phyloP scores from a whole-genome alignment of 2,329 filamentous ascomycete species.

The Sporothrix phasma region DNA sequence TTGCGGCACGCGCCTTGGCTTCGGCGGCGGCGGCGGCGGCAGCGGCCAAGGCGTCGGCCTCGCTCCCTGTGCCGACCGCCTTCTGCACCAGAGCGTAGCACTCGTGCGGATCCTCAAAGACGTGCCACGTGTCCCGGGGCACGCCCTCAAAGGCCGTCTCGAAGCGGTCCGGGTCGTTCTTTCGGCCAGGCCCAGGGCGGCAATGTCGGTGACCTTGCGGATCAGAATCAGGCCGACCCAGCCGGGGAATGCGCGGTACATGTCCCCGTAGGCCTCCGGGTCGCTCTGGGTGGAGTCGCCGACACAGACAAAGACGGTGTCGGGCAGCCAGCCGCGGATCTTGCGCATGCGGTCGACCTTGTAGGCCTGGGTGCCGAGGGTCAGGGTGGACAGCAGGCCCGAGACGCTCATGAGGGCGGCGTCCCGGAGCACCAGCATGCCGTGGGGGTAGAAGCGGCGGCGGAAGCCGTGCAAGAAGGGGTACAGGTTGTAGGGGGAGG shows the following conservation, averaged over 20 bases:
- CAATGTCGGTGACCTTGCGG: conserved; percentile 68
- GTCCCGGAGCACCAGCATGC: conserved; percentile 76
- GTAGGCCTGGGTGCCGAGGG: conserved; percentile 72
- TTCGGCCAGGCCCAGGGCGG: conserved; percentile 59
- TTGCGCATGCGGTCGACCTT: conserved; percentile 73
- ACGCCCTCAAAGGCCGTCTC: conserved; percentile 71
- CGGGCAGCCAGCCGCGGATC: conserved; percentile 69
- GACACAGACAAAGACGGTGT: conserved; percentile 69
- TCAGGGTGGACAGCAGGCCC: conserved; percentile 69
- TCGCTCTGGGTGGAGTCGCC: conserved; percentile 90
- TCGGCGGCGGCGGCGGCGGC: background rate
- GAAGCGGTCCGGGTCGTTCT: conserved; percentile 67
- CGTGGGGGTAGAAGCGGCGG: conserved; percentile 58
- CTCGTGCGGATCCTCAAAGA: conserved; percentile 71
- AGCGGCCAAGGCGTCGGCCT: background rate
- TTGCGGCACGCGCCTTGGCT: background rate
- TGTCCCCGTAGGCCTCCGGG: conserved; percentile 50
- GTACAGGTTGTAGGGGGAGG: conserved; percentile 90
- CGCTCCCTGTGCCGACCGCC: background rate
- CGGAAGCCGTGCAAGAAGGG: conserved; percentile 73
- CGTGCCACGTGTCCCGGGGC: conserved; percentile 61
- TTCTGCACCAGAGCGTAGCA: conserved; percentile 30
- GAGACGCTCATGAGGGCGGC: conserved; percentile 76
- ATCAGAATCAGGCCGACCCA: conserved; percentile 84
- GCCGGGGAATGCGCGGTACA: conserved; percentile 53